These are phyloP conservation scores for Gonapodya prolifera DNA, from an alignment of 192 early-diverging fungal genomes.

Conservation along the genomic window DNA sequence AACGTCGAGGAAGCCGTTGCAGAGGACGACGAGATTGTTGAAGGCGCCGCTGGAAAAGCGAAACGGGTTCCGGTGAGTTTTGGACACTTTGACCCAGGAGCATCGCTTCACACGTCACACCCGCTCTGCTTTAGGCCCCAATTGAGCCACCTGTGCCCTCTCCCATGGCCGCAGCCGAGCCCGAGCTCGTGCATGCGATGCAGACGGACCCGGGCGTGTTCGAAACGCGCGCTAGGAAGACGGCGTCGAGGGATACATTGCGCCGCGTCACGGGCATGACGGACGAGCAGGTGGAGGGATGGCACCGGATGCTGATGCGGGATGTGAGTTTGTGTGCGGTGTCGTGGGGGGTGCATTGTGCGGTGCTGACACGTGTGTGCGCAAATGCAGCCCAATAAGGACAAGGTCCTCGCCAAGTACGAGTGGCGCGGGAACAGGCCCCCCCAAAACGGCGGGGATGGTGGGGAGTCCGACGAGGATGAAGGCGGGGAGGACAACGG, in stretches of 20 bases:
- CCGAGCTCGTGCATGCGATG: slow-evolving; percentile 45
- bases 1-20: background rate
- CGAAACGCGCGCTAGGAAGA: slow-evolving; percentile 45
- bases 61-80: background rate
- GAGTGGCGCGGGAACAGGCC: slow-evolving; percentile 40
- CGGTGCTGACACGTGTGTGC: background rate
- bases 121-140: too few relatives aligned
- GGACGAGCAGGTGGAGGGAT: slow-evolving; percentile 89
- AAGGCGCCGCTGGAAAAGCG: background rate
- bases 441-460: background rate
- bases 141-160: too few relatives aligned
- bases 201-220: slow-evolving; percentile 45
- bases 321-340: slow-evolving; percentile 43
- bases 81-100: too few relatives aligned
- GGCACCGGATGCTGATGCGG: slow-evolving; percentile 74
- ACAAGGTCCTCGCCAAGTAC: slow-evolving; percentile 43
- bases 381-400: slow-evolving; percentile 43
- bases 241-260: slow-evolving; percentile 41
- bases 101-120: too few relatives aligned
- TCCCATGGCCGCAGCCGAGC: slow-evolving; percentile 13
- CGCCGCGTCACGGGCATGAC: slow-evolving; percentile 56
- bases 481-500: background rate
- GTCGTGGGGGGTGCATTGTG: background rate
- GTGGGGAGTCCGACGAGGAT: slow-evolving; percentile 8
- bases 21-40: background rate